phyloP scores from a whole-genome alignment of 1,284 basidiomycete genomes.

The Sporisorium iseilematis-ciliati region DNA sequence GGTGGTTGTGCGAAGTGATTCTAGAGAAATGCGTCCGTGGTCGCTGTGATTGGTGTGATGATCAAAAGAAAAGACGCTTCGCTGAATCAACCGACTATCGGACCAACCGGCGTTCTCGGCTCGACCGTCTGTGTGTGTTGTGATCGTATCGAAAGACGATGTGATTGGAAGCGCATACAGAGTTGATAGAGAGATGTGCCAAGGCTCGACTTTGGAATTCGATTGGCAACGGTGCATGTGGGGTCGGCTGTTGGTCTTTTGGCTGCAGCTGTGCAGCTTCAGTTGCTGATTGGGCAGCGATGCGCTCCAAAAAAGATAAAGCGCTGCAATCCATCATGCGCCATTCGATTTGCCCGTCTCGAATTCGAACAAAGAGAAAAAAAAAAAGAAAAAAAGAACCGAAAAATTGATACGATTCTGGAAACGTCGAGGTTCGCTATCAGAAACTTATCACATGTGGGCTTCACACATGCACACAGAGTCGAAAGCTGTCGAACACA shows the following conservation, averaged over 20 bases:
- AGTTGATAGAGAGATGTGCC: background rate
- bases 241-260: conserved; percentile 6
- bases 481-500: background rate
- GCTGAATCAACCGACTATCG: background rate
- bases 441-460: background rate
- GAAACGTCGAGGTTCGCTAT: background rate
- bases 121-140: background rate
- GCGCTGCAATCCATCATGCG: background rate
- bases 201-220: conserved; percentile 6
- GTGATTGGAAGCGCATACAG: conserved; percentile 1
- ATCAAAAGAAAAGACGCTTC: too few species aligned
- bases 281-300: conserved; percentile 19
- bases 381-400: background rate
- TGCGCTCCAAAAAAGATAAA: conserved; percentile 1
- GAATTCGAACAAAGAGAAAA: conserved; percentile 5
- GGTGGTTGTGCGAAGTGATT: too few species aligned
- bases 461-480: background rate
- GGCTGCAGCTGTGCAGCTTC: conserved; percentile 6
- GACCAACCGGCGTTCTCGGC: conserved; percentile 1
- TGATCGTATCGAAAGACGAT: background rate
- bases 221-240: background rate
- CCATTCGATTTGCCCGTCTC: background rate
- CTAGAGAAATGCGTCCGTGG: too few species aligned
- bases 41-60: too few species aligned
- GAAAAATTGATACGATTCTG: background rate